phyloP scores from a whole-genome alignment of 805 yeast species.

The Pichia gijzeniarum region DNA sequence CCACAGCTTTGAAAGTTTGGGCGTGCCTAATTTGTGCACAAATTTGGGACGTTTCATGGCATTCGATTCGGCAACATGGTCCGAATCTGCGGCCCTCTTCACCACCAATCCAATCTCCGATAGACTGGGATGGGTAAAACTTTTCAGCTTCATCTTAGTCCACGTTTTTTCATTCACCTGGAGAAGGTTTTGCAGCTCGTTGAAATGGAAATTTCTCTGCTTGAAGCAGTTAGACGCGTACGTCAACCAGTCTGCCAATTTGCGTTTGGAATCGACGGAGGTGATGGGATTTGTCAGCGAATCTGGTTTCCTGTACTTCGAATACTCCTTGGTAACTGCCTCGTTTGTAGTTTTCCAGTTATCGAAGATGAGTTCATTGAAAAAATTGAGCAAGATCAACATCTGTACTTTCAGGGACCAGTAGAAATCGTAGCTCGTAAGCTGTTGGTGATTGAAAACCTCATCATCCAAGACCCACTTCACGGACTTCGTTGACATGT shows the following conservation, averaged over 20 bases:
- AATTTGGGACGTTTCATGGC: slow-evolving; percentile 19
- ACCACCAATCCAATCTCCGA: slow-evolving; percentile 4
- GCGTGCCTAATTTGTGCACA: slow-evolving; percentile 24
- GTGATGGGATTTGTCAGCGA: slow-evolving; percentile 11
- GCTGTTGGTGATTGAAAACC: slow-evolving; percentile 18
- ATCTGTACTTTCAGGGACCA: slow-evolving; percentile 20
- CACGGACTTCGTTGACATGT: slow-evolving; percentile 8
- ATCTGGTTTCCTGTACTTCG: slow-evolving; percentile 23
- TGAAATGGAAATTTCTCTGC: slow-evolving; percentile 2
- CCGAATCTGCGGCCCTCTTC: slow-evolving; percentile 8
- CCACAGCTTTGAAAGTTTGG: slow-evolving; percentile 27
- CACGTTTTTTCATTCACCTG: slow-evolving; percentile 23
- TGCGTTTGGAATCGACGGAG: background rate
- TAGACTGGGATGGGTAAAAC: slow-evolving; percentile 24
- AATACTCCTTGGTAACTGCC: slow-evolving; percentile 16
- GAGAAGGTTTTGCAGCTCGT: slow-evolving; percentile 14
- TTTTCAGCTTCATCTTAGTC: slow-evolving; percentile 25
- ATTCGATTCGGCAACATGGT: background rate
- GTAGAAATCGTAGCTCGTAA: slow-evolving; percentile 15
- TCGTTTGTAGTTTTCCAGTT: slow-evolving; percentile 19
- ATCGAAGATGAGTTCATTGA: slow-evolving; percentile 15
- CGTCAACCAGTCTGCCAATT: slow-evolving; percentile 1
- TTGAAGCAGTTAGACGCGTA: background rate
- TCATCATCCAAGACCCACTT: slow-evolving; percentile 26
- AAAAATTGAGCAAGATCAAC: slow-evolving; percentile 20